Percentiles rank a stretch among this genome's conserved stretches.
These are phyloP conservation scores for Corchorus capsularis DNA, from an alignment of 345 rosid species.

Conservation along the genomic window DNA sequence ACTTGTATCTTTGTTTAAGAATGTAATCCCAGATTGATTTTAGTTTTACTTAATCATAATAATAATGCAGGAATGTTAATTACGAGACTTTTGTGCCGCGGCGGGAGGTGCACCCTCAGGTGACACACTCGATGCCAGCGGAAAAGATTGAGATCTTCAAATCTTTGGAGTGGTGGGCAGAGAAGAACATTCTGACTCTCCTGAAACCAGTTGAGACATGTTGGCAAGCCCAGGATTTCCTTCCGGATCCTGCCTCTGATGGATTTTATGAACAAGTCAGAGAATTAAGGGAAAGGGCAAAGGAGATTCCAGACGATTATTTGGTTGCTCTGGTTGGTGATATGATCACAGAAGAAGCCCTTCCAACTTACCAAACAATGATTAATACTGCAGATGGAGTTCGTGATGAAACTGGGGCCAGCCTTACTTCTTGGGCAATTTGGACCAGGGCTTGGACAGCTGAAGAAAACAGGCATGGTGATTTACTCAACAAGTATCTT, in stretches of 20 bases:
- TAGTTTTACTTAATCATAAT: not conserved
- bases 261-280: constrained; percentile 74
- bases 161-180: constrained; percentile 82
- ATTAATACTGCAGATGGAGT: constrained; percentile 75
- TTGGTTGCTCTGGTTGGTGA: constrained; percentile 78
- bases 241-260: constrained; percentile 74
- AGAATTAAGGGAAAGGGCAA: constrained; percentile 73
- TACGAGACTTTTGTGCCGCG: constrained; percentile 71
- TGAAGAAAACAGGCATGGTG: constrained; percentile 71
- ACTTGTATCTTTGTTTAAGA: not conserved
- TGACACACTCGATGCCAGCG: constrained; percentile 81
- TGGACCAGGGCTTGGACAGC: constrained; percentile 75
- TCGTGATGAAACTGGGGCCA: constrained; percentile 85
- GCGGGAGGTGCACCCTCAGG: constrained; percentile 70
- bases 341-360: constrained; percentile 89
- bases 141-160: constrained; percentile 84
- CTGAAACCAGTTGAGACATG: constrained; percentile 84
- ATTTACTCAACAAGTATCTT: constrained; percentile 61
- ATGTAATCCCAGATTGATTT: not conserved
- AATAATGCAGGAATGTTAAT: constrained; percentile 58
- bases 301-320: constrained; percentile 80
- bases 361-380: constrained; percentile 82
- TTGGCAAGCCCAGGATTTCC: constrained; percentile 89
- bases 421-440: constrained; percentile 69
- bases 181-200: constrained; percentile 55